Percentiles rank a stretch among this genome's conserved stretches.
These are phyloP conservation scores for Penicillium maclennaniae DNA, from an alignment of 495 filamentous ascomycete species.

Conservation along the genomic window DNA sequence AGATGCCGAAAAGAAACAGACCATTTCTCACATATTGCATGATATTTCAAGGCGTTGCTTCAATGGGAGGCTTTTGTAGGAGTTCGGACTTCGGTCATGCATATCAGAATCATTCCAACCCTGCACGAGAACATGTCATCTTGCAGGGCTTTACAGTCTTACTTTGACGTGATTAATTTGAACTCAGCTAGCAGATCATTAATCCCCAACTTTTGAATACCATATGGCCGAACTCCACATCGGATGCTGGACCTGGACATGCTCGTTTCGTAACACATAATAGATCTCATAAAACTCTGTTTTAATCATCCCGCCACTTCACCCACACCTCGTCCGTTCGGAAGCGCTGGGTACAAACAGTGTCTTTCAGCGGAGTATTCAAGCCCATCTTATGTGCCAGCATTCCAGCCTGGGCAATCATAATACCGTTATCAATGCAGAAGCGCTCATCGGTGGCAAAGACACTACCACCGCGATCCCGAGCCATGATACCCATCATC, in stretches of 20 bases:
- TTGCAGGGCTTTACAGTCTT: neutral
- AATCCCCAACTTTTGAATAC: neutral
- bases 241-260: constrained; percentile 1
- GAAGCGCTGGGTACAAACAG: constrained; percentile 89
- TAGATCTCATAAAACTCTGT: constrained; percentile 1
- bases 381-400: constrained; percentile 78
- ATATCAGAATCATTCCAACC: constrained; percentile 5
- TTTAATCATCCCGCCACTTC: constrained; percentile 70
- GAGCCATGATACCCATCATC: constrained; percentile 98
- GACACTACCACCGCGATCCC: constrained; percentile 80
- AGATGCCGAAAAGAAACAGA: neutral
- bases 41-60: constrained; percentile 7
- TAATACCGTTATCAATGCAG: constrained; percentile 98
- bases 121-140: neutral
- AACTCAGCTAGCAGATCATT: neutral
- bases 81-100: constrained; percentile 5
- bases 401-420: constrained; percentile 97
- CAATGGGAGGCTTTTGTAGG: constrained; percentile 4
- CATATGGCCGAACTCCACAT: constrained; percentile 8
- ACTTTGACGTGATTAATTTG: constrained; percentile 3
- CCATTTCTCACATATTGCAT: constrained; percentile 9
- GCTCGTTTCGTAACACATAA: constrained; percentile 23
- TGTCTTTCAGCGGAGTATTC: constrained; percentile 69
- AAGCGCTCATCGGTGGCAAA: constrained; percentile 96
- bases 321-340: constrained; percentile 92